Percentiles rank a stretch among this genome's conserved stretches.
Evolutionary conservation across 2,329 filamentous ascomycete genomes (phyloP).

Genomic region (Sordariomycetes sp.): DNA sequence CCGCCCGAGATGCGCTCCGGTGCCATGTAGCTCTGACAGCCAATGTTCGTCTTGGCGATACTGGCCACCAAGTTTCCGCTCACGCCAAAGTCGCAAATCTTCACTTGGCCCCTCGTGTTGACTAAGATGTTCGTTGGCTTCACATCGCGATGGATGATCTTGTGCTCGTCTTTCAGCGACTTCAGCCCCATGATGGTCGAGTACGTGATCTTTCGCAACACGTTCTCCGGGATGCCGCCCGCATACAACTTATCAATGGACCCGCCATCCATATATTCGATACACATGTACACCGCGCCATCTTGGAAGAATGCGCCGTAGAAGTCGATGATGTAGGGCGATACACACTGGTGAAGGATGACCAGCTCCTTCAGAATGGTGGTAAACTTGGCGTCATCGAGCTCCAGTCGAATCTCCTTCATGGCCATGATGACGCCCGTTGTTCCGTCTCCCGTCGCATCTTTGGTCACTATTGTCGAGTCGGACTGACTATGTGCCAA

Average conservation of each 20-base stretch:
- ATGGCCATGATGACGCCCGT: constrained; percentile 91
- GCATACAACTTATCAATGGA: constrained; percentile 94
- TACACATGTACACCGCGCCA: constrained; percentile 97
- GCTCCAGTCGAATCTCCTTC: constrained; percentile 94
- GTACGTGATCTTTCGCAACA: constrained; percentile 83
- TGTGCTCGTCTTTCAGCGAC: constrained; percentile 92
- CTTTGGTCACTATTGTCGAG: constrained; percentile 8
- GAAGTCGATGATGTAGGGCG: constrained; percentile 96
- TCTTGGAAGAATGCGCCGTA: constrained; percentile 99
- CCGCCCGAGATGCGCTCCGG: constrained; percentile 90
- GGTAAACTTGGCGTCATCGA: constrained; percentile 94
- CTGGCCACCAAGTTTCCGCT: constrained; percentile 93
- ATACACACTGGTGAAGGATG: constrained; percentile 88
- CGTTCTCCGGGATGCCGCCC: constrained; percentile 80
- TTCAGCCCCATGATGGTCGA: constrained; percentile 88
- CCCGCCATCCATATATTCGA: constrained; percentile 98
- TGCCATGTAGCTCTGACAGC: constrained; percentile 98
- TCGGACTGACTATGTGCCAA: constrained; percentile 27
- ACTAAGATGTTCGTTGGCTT: constrained; percentile 98
- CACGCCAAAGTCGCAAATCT: constrained; percentile 98
- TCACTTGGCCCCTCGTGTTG: constrained; percentile 84
- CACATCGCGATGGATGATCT: constrained; percentile 97
- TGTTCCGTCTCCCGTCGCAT: constrained; percentile 26
- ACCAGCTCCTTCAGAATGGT: constrained; percentile 97
- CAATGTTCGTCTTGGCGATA: constrained; percentile 98